Evolutionary conservation across 768 basidiomycete genomes (phyloP).

Genomic region (Lactarius vividus): DNA sequence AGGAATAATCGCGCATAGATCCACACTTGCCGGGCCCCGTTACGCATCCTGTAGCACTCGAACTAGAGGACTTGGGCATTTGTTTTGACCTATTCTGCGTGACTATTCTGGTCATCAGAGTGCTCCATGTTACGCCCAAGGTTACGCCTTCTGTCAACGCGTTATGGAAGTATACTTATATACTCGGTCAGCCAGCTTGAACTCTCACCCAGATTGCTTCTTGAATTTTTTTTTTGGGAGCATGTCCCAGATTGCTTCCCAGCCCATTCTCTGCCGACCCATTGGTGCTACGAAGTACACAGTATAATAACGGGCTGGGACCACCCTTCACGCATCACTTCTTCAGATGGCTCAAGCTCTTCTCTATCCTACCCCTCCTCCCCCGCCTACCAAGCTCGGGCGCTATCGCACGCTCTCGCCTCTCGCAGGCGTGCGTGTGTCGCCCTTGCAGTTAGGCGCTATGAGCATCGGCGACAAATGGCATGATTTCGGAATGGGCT

Average conservation of each 20-base stretch:
- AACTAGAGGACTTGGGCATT: no score
- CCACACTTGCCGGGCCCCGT: no score
- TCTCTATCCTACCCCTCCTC: background rate
- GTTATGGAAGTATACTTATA: no score
- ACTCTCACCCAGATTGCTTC: no score
- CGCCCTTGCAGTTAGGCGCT: slow-evolving; percentile 48
- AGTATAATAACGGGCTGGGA: background rate
- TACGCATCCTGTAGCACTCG: no score
- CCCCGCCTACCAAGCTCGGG: slow-evolving; percentile 30
- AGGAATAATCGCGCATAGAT: no score
- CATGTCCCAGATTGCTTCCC: background rate
- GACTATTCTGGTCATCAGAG: no score
- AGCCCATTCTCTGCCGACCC: background rate
- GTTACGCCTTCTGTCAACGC: no score
- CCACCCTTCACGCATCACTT: background rate
- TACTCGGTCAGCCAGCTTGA: no score
- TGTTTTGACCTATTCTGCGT: no score
- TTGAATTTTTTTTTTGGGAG: no score
- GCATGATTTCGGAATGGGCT: slow-evolving; percentile 38
- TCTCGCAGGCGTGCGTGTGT: slow-evolving; percentile 46
- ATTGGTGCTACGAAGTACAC: background rate
- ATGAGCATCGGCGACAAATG: slow-evolving; percentile 50
- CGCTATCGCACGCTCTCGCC: slow-evolving; percentile 41
- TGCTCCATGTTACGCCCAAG: no score
- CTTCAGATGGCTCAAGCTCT: background rate